These are phyloP conservation scores for Penicillium griseofulvum DNA, from an alignment of 2,329 filamentous ascomycete genomes.

Conservation along the genomic window DNA sequence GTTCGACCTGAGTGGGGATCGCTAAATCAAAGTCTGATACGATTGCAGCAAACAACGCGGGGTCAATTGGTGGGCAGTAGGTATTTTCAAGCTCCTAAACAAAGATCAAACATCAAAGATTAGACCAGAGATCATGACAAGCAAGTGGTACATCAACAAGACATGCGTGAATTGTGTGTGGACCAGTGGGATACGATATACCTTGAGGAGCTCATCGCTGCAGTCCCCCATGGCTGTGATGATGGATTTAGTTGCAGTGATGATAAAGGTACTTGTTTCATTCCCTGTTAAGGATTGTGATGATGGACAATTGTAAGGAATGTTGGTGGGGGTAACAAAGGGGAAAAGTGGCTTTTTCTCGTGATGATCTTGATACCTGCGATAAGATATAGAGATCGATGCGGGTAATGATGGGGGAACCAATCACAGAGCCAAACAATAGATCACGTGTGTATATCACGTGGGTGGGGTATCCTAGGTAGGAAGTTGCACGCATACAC, in stretches of 20 bases:
- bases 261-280: not conserved
- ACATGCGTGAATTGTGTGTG: not conserved
- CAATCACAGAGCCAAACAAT: not conserved
- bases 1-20: constrained; percentile 51
- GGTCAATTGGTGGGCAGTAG: constrained; percentile 73
- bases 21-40: constrained; percentile 68
- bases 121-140: not conserved
- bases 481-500: not conserved
- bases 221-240: not conserved
- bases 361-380: constrained; percentile 1
- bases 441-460: not conserved
- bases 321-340: not conserved
- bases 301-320: not conserved
- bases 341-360: constrained; percentile 3
- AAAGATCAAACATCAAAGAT: not conserved
- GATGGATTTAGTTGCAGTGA: not conserved
- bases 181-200: not conserved
- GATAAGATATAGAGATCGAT: constrained; percentile 3
- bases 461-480: not conserved
- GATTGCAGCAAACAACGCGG: constrained; percentile 73
- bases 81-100: constrained; percentile 56
- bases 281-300: not conserved
- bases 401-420: not conserved
- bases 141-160: not conserved
- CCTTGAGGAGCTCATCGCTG: not conserved